phyloP scores from a whole-genome alignment of 371 early-diverging fungal species.

The Apophysomyces trapeziformis region DNA sequence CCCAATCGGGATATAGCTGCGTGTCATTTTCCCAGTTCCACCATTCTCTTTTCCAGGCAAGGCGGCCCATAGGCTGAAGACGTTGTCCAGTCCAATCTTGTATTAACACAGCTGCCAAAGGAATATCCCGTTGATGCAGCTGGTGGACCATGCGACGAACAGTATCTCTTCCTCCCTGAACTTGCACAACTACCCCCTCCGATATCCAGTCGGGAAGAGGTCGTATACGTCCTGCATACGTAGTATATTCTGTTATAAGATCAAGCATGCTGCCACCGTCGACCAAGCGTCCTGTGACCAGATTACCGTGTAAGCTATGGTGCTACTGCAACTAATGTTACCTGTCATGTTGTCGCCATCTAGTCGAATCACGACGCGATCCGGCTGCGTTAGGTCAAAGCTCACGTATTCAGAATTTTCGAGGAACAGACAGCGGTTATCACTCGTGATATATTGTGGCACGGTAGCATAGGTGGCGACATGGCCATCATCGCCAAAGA shows the following conservation, averaged over 20 bases:
- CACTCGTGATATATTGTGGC: constrained; percentile 56
- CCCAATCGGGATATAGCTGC: constrained; percentile 51
- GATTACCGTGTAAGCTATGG: neutral
- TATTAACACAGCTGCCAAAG: constrained; percentile 48
- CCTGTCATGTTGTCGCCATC: constrained; percentile 32
- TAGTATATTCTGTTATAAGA: constrained; percentile 52
- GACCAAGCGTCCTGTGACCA: constrained; percentile 40
- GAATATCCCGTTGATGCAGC: constrained; percentile 31
- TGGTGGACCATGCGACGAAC: constrained; percentile 35
- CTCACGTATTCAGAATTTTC: constrained; percentile 55
- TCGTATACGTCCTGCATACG: constrained; percentile 50
- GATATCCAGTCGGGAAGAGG: constrained; percentile 55
- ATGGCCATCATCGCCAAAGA: constrained; percentile 30
- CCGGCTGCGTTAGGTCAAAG: constrained; percentile 50
- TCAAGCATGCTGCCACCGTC: constrained; percentile 49
- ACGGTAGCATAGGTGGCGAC: constrained; percentile 50
- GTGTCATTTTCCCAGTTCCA: constrained; percentile 58
- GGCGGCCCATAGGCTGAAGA: constrained; percentile 27
- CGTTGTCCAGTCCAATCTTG: constrained; percentile 59
- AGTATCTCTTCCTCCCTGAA: constrained; percentile 52
- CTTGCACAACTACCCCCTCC: constrained; percentile 48
- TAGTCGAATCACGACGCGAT: constrained; percentile 46
- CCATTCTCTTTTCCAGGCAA: constrained; percentile 41
- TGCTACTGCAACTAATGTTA: neutral
- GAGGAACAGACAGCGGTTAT: constrained; percentile 48